phyloP scores from a whole-genome alignment of 176 grass and related monocot species.

The Juncus inflexus region DNA sequence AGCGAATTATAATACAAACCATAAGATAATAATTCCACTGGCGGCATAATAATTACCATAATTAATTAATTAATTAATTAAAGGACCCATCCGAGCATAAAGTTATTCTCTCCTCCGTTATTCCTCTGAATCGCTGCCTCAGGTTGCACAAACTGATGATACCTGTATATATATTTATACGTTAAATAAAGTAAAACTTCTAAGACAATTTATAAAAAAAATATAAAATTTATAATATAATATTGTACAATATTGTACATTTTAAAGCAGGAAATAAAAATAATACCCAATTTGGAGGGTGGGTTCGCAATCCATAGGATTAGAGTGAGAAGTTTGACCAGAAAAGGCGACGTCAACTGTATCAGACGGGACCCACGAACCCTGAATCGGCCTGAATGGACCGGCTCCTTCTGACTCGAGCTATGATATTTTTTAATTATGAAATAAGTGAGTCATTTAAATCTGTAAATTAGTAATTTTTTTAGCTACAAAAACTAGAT shows the following conservation, averaged over 20 bases:
- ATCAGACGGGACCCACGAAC: constrained; percentile 47
- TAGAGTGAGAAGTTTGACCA: constrained; percentile 42
- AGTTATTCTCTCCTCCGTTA: constrained; percentile 58
- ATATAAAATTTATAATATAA: too few species aligned
- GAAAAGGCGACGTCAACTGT: constrained; percentile 42
- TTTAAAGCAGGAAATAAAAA: too few species aligned
- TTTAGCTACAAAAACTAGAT: not conserved
- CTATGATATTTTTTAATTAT: constrained; percentile 25
- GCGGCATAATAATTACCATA: not conserved
- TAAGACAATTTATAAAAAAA: not conserved
- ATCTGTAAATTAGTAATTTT: not conserved
- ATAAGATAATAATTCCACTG: not conserved
- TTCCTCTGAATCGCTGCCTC: constrained; percentile 45
- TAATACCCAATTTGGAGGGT: constrained; percentile 84
- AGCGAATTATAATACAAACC: constrained; percentile 19
- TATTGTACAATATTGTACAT: too few species aligned
- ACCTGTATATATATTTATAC: constrained; percentile 36
- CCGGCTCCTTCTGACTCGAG: constrained; percentile 56
- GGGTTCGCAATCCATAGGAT: constrained; percentile 63
- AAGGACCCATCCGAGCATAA: constrained; percentile 88
- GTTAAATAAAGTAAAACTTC: not conserved
- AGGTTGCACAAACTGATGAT: constrained; percentile 54
- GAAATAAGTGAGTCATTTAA: not conserved
- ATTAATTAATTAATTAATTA: constrained; percentile 30
- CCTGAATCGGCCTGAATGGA: constrained; percentile 54